Evolutionary conservation across 352 stramenopile genomes (phyloP).

Genomic region (Phytophthora hybrid): DNA sequence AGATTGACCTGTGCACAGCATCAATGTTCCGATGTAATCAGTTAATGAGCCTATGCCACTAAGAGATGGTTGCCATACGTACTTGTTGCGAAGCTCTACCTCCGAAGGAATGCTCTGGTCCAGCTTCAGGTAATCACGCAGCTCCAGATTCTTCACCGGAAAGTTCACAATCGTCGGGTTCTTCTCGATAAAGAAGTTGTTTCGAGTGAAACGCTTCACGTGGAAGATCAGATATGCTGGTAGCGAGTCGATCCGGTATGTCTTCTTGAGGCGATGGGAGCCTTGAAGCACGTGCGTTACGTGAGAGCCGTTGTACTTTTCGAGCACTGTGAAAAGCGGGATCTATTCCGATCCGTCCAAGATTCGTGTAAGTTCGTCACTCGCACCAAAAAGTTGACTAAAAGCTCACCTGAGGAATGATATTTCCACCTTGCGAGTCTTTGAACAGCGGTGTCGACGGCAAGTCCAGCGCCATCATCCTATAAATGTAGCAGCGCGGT

Average conservation of each 20-base stretch:
- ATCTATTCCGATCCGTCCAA: slow-evolving; percentile 68
- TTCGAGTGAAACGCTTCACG: slow-evolving; percentile 97
- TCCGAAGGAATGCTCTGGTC: slow-evolving; percentile 56
- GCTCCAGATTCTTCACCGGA: slow-evolving; percentile 98
- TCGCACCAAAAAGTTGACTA: background rate
- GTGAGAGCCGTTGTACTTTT: slow-evolving; percentile 97
- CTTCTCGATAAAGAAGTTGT: slow-evolving; percentile 99
- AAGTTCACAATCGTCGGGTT: slow-evolving; percentile 99
- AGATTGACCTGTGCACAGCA: slow-evolving; percentile 56
- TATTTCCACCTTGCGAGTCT: slow-evolving; percentile 96
- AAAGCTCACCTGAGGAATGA: slow-evolving; percentile 92
- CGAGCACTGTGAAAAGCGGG: slow-evolving; percentile 96
- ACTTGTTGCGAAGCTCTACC: slow-evolving; percentile 63
- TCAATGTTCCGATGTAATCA: background rate
- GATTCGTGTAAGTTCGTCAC: slow-evolving; percentile 1
- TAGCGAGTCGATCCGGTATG: slow-evolving; percentile 94
- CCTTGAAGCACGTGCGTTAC: slow-evolving; percentile 85
- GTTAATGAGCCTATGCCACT: background rate
- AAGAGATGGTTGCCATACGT: background rate
- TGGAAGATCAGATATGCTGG: slow-evolving; percentile 98
- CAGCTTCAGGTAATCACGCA: slow-evolving; percentile 90
- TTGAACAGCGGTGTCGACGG: slow-evolving; percentile 99
- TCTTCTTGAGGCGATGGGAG: slow-evolving; percentile 87
- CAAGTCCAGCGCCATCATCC: slow-evolving; percentile 97
- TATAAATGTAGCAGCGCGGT: slow-evolving; percentile 39